Evolutionary conservation across 208 protist genomes (phyloP), one percentile per base, ranked within the genome.

Genomic region (Wallacemonas rigidus): DNA sequence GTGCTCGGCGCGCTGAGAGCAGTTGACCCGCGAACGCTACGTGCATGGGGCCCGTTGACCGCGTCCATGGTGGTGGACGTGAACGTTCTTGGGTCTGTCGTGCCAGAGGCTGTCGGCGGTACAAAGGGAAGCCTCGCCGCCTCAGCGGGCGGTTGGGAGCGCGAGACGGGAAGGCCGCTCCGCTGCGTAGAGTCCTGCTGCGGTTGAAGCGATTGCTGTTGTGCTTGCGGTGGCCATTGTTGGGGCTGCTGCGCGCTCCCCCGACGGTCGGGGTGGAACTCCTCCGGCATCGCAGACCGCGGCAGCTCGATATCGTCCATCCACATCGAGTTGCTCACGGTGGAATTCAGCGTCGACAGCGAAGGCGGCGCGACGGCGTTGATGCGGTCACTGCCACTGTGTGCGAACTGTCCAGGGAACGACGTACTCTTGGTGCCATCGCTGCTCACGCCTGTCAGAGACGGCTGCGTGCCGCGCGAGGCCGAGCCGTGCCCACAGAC

Each of bases 281-380:
- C 45, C 8, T 50, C 45, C 8, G 45, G 6, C 45, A 6, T 12
- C 8, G 12, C 45, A 50, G 51, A 56, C 11, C 43, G 14, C 12
- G 44, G 38, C 39, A 6, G 7, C 3, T 65, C 60, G 3, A 50
- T 41, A 0, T n/a, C 60, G 5, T 65, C 60, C 60, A 65, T 44
- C 60, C 60, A 65, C 41, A 51, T 17, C 14, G 60, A 65, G 60
- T n/a, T 65, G 43, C 60, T 65, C 40, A 65, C 41, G n/a, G 2
- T 65, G 60, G 51, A 65, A 17, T 65, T 48, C 14, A 65, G 60
- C 41, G 60, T 50, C n/a, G 47, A 44, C 40, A 65, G 4, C 60
- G 50, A 8, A 6, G 15, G 8, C 38, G 60, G 43, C 7, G n/a
- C 0, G 60, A 8, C 38, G 36, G 7, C 8, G 5, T 6, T 62